Base-by-base conservation (phyloP, 495 filamentous ascomycete genomes). In the Umbilicaria muhlenbergii region DNA sequence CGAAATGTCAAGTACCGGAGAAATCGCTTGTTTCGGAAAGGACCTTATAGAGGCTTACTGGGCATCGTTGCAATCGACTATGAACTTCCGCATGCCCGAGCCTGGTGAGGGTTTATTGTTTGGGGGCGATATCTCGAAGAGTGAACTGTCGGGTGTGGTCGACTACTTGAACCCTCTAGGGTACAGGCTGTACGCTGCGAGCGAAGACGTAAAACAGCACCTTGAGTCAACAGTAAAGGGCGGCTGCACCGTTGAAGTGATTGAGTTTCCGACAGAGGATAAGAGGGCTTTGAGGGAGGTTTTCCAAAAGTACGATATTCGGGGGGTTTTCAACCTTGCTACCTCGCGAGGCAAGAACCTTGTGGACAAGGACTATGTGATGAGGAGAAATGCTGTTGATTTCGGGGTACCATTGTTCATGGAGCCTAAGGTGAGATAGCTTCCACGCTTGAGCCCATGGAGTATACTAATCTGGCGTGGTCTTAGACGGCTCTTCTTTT, bases 21-120 rank as follows among this genome's bases (percentile, higher is more conserved):
- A 98, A 67, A 89, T 98, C 67, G 91, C 91, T 37, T 96, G 91
- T 66, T 98, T 98, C 66, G 91, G 91, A 48, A 93, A 86, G 67
- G 71, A 95, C 53, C 73, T 98, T 12, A 71, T 94, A 40, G 91
- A 98, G 62, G 92, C 91, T 28, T 98, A 98, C 74, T 96, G 91
- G 91, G 70, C 86, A 5, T 88, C 88, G 11, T 68, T 94, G 44
- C 91, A 98, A 66, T 88, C 86, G 17, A 91, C 86, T 49, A 98
- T 96, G 91, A 98, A 95, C 76, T 98, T 98, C 80, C 82, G 86
- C 45, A 69, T 94, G 43, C 91, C 91, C 13, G 78, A 89, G 60
- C 81, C 85, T 19, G 91, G 91, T 51, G 84, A 93, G 66, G 91
- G 91, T 61, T 74, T 98, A 46, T 76, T 98, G 28, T 85, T 96